Conservation (phyloP, 441 rosid species). For the Metrosideros polymorpha region DNA sequence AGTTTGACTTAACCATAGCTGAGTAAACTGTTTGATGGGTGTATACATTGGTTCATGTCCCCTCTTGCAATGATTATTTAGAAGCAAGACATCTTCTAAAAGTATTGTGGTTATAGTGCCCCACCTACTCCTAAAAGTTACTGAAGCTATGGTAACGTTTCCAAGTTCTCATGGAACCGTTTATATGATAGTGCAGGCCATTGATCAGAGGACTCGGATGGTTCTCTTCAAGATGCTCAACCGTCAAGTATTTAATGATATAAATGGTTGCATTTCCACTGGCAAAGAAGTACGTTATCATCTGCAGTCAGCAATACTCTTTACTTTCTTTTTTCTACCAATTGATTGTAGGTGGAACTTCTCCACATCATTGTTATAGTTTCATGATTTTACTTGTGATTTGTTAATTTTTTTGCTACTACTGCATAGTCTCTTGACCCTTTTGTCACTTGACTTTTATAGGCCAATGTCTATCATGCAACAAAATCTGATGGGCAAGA, state of each 20-base stretch:
- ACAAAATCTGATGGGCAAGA: conserved; percentile 79
- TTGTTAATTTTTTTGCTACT: neutral
- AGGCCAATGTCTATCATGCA: conserved; percentile 99
- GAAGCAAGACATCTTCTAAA: neutral
- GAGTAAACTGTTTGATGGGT: neutral
- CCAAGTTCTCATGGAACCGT: neutral
- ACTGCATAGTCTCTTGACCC: neutral
- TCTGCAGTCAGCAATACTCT: neutral
- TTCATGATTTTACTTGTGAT: neutral
- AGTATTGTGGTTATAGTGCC: neutral
- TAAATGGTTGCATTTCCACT: conserved; percentile 92
- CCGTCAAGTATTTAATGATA: conserved; percentile 67
- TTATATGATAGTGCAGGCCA: conserved; percentile 41
- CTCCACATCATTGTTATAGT: neutral
- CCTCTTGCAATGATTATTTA: neutral
- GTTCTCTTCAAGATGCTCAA: conserved; percentile 88
- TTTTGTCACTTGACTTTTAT: neutral
- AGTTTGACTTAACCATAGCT: neutral
- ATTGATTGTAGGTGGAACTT: neutral
- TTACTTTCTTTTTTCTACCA: neutral
- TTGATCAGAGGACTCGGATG: conserved; percentile 93
- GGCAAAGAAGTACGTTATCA: conserved; percentile 69
- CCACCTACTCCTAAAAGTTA: neutral
- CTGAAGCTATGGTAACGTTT: neutral
- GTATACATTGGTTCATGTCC: neutral